These are phyloP conservation scores for Draba incana DNA, from an alignment of 345 rosid genomes.

Conservation along the genomic window DNA sequence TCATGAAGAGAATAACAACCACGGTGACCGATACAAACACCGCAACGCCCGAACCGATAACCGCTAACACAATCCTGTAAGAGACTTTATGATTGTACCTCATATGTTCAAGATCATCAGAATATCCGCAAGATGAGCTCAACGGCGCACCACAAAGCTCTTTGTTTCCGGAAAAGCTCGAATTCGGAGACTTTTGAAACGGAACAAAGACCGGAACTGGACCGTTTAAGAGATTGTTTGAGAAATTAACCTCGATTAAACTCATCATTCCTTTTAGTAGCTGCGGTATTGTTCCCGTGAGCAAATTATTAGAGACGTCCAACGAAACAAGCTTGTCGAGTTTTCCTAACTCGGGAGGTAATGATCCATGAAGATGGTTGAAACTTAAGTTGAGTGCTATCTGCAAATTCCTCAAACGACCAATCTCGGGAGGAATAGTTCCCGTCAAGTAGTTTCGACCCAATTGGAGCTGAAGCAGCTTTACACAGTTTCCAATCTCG, in stretches of 20 bases:
- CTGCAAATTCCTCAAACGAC: constrained; percentile 70
- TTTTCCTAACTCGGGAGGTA: constrained; percentile 78
- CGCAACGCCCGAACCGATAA: constrained; percentile 88
- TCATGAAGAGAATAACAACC: constrained; percentile 87
- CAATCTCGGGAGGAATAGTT: constrained; percentile 69
- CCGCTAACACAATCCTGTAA: constrained; percentile 77
- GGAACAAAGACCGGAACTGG: constrained; percentile 71
- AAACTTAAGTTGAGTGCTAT: constrained; percentile 78
- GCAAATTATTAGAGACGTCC: constrained; percentile 85
- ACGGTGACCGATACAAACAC: constrained; percentile 82
- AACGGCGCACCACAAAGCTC: constrained; percentile 92
- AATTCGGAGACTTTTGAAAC: constrained; percentile 81
- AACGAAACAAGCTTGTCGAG: constrained; percentile 84
- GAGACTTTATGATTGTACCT: constrained; percentile 81
- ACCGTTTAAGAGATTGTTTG: constrained; percentile 78
- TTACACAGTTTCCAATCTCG: constrained; percentile 71
- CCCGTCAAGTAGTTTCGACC: constrained; percentile 85
- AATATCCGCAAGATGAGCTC: constrained; percentile 56
- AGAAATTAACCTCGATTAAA: constrained; percentile 89
- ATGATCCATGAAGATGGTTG: constrained; percentile 81
- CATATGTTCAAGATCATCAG: constrained; percentile 45
- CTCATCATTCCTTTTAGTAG: constrained; percentile 82
- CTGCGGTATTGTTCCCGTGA: constrained; percentile 73
- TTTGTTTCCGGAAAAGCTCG: constrained; percentile 78
- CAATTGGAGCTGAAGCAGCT: constrained; percentile 60